Evolutionary conservation across 129 eudicot species (phyloP).

Genomic region (Helianthus annuus): DNA sequence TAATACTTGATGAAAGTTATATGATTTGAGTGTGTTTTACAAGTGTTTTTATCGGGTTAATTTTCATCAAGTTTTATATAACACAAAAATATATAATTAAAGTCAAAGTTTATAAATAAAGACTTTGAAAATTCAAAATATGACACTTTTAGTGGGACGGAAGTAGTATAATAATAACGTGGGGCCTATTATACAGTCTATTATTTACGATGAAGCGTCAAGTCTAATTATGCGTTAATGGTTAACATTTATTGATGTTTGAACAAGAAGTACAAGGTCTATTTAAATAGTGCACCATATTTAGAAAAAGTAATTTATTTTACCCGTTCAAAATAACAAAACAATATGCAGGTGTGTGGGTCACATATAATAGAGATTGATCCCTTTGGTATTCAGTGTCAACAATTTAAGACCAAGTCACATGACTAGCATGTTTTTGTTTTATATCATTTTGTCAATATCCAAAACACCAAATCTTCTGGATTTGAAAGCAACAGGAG

Average conservation of each 20-base stretch:
- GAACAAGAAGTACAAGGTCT: background rate
- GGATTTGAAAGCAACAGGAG: background rate
- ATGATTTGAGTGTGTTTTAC: too few relatives aligned
- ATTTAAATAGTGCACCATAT: background rate
- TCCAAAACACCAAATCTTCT: background rate
- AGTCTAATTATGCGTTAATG: background rate
- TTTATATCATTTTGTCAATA: background rate
- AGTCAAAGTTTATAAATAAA: too few relatives aligned
- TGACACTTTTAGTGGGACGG: too few relatives aligned
- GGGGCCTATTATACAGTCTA: too few relatives aligned
- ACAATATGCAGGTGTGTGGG: background rate
- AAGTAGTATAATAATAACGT: too few relatives aligned
- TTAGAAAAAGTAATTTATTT: background rate
- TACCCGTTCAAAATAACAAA: background rate
- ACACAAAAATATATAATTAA: too few relatives aligned
- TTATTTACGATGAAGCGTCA: background rate
- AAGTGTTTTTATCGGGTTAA: too few relatives aligned
- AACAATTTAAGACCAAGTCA: slow-evolving; percentile 7
- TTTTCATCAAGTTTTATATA: too few relatives aligned
- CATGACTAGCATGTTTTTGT: slow-evolving; percentile 6
- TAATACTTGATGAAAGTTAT: too few relatives aligned
- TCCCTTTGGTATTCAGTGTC: slow-evolving; percentile 7
- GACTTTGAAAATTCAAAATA: too few relatives aligned
- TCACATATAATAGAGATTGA: background rate
- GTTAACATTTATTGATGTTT: background rate